Base-by-base conservation (phyloP, 202 grass and related monocot genomes). In the Bolboschoenoplectus hybrid region DNA sequence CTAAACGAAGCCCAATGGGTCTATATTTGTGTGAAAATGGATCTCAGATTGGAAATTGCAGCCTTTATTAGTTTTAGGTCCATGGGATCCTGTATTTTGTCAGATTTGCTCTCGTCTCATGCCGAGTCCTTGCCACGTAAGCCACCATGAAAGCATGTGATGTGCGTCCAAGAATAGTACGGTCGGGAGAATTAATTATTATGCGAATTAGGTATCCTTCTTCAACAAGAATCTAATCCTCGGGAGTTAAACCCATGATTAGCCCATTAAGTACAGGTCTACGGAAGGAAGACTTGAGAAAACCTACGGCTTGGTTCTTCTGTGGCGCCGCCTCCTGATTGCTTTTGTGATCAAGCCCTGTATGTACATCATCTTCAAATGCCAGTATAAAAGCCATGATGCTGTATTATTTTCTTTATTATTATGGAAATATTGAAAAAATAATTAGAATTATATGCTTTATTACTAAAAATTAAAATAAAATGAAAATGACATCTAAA, bases 191-290 rank as follows among this genome's bases (percentile, higher is more conserved):
- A 82, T 60, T 73, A 46, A 46, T 64, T 53, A 56, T 57, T 73
- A 50, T 40, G 66, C 39, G 79, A 82, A 83, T 73, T 88, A 63
- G 68, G 35, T 82, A 50, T 13, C 9, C 58, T 53, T 26, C 5
- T 58, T 40, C 57, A 86, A 57, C 16, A 2, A 81, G 76, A 87
- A 87, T 82, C 85, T 82, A 13, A 71, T 84, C 72, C 69, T 85
- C 73, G 87, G 81, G 68, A 88, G 44, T 86, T 32, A 89, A 82
- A 76, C 78, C 67, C 58, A 89, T 89, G 84, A 89, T 89, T 83
- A 85, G 77, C 6, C 14, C 82, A 81, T 89, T 64, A 72, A 65
- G 61, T 82, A 49, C 52, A 75, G 51, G 47, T 65, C 63, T 63
- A 11, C 36, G 38, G 55, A 66, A 35, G 45, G 26, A 26, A 26